phyloP scores from a whole-genome alignment of 148 eudicot genomes.

The Rhododendron ferrugineum region DNA sequence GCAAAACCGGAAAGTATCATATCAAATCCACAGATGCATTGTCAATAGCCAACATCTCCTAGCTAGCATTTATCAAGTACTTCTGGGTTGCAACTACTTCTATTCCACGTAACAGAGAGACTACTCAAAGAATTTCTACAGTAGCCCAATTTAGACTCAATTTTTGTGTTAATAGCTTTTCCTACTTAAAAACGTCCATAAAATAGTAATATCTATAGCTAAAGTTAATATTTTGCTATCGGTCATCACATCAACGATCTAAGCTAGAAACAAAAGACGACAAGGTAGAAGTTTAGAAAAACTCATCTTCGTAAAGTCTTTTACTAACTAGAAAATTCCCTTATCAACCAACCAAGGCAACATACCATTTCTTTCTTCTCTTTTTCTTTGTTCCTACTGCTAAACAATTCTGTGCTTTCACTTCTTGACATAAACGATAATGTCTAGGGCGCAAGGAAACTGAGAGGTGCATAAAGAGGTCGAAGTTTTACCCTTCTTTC shows the following conservation, averaged over 20 bases:
- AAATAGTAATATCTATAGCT: neutral
- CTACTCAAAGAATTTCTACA: neutral
- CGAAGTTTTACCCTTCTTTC: slow-evolving; percentile 70
- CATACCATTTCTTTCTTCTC: neutral
- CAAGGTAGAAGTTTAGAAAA: neutral
- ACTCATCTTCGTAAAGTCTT: neutral
- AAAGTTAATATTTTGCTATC: neutral
- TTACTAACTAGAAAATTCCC: neutral
- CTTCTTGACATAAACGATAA: neutral
- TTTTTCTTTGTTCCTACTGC: neutral
- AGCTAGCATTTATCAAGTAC: neutral
- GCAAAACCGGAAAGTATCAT: neutral
- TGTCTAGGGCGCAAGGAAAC: neutral
- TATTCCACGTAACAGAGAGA: neutral
- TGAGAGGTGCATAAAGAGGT: neutral
- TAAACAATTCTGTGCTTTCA: neutral
- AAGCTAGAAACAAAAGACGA: neutral
- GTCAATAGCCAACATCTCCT: neutral
- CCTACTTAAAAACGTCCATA: neutral
- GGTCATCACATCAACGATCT: neutral
- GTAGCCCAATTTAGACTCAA: neutral
- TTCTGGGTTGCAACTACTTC: neutral
- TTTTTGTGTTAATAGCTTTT: neutral
- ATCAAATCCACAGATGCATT: neutral
- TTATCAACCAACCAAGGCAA: neutral